Evolutionary conservation across 148 eudicot species (phyloP), one percentile per base, ranked within the genome.

Genomic region (Persicaria maculosa): DNA sequence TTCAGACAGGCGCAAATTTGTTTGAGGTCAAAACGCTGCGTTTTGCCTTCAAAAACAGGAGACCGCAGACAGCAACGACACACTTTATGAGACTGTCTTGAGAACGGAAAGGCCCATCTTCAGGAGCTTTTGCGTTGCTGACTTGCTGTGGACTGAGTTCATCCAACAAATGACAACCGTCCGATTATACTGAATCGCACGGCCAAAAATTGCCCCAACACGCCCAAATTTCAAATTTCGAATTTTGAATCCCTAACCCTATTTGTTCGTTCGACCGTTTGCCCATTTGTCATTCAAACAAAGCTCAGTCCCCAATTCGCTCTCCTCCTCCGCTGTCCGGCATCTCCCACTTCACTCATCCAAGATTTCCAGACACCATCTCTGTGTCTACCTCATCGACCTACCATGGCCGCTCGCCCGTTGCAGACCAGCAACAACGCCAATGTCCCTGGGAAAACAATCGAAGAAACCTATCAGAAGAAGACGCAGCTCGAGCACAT

Each of bases 401-500:
- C 11, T 53, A 45, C 64, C 79, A 74, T 62, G 79, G 82, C 83
- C 0, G 79, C 85, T 20, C 74, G 71, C 14, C 93, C 93, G 9
- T 71, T 91, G 0, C 84, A 84, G 59, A 76, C 79, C 47, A 88
- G 87, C 91, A 92, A 71, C 82, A 78, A 75, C 47, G 81, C 82
- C 77, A 95, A 95, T 81, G 76, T 86, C 74, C 69, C 81, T 15
- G 84, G 77, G 7, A 88, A 91, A 54, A 89, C 97, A 0, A 84
- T 95, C 77, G 99, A 95, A 75, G 91, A 95, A 77, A 89, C 87
- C 73, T 95, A 95, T 94, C 96, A 95, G 81, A 92, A 95, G 65
- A 95, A 95, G 53, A 77, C 97, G 7, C 97, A 92, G 75, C 92
- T 92, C 7, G 97, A 95, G 47, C 96, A 95, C 93, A 95, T 95